Percentiles rank a stretch among this genome's conserved stretches.
phyloP scores from a whole-genome alignment of 768 basidiomycete species.

The Cubamyces sp. region DNA sequence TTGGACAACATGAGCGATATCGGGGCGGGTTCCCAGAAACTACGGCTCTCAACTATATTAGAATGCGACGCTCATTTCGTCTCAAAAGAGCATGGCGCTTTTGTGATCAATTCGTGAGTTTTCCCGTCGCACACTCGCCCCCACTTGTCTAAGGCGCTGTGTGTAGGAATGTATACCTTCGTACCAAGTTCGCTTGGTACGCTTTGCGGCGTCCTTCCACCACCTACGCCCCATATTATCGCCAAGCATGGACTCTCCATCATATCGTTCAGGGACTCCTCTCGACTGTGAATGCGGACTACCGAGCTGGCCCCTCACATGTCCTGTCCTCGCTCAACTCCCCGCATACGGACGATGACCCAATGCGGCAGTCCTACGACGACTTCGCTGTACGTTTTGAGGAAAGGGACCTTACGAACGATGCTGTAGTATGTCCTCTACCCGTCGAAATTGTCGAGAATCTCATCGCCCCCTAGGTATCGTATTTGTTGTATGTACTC shows the following conservation, averaged over 20 bases:
- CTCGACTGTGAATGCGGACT: conserved; percentile 33
- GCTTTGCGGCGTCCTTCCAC: conserved; percentile 57
- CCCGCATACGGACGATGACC: not conserved
- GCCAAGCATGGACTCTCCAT: conserved; percentile 53
- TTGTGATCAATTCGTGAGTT: conserved; percentile 49
- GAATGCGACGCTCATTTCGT: conserved; percentile 53
- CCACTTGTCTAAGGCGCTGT: not conserved
- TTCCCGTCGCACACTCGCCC: not conserved
- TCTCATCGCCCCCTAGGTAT: not conserved
- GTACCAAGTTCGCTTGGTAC: conserved; percentile 70
- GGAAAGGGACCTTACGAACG: not conserved
- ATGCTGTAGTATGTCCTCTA: not conserved
- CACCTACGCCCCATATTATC: conserved; percentile 50
- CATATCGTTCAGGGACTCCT: conserved; percentile 42
- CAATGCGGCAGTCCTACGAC: not conserved
- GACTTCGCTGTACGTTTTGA: not conserved
- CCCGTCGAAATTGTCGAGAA: not conserved
- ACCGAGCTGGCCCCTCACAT: not conserved
- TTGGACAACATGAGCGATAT: conserved; percentile 21
- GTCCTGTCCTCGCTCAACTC: not conserved
- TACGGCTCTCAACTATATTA: conserved; percentile 48
- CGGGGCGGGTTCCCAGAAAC: conserved; percentile 31
- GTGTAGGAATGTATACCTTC: conserved; percentile 63
- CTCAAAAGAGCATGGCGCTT: conserved; percentile 26
- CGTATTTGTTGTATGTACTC: not conserved